Evolutionary conservation across 371 early-diverging fungal species (phyloP).

Genomic region (Mortierella sp.): DNA sequence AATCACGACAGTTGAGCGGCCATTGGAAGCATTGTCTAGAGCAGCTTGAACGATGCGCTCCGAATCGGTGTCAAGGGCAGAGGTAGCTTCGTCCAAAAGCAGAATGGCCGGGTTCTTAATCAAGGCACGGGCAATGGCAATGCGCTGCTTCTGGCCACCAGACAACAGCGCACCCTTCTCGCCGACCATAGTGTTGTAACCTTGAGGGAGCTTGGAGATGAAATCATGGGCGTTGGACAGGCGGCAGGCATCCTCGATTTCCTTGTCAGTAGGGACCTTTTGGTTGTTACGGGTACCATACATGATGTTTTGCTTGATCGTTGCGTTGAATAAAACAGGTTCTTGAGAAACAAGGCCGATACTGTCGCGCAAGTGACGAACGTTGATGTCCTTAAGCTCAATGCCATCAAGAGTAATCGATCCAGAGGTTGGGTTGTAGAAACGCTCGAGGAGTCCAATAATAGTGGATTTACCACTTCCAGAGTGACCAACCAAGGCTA

Average conservation of each 20-base stretch:
- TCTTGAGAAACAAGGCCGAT: conserved; percentile 93
- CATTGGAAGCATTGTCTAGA: conserved; percentile 77
- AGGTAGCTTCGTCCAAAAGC: conserved; percentile 96
- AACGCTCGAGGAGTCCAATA: conserved; percentile 89
- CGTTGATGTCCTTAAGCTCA: conserved; percentile 74
- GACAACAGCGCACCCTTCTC: conserved; percentile 82
- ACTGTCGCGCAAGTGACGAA: conserved; percentile 78
- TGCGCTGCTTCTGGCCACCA: conserved; percentile 91
- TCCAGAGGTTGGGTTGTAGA: conserved; percentile 84
- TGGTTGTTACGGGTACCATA: conserved; percentile 70
- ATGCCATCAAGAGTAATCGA: conserved; percentile 78
- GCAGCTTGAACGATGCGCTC: conserved; percentile 92
- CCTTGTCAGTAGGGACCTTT: conserved; percentile 54
- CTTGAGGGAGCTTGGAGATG: conserved; percentile 78
- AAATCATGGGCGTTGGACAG: conserved; percentile 85
- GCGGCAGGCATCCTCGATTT: conserved; percentile 69
- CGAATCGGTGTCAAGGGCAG: conserved; percentile 89
- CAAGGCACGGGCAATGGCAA: conserved; percentile 91
- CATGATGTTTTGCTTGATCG: conserved; percentile 84
- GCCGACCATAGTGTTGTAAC: conserved; percentile 84
- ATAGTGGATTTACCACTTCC: conserved; percentile 95
- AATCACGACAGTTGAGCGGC: conserved; percentile 74
- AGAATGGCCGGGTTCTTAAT: conserved; percentile 87
- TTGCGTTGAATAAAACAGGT: conserved; percentile 88
- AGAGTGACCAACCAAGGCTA: conserved; percentile 85